These are phyloP conservation scores for Melanomma pulvis-pyrius DNA, from an alignment of 495 filamentous ascomycete genomes.

Conservation along the genomic window DNA sequence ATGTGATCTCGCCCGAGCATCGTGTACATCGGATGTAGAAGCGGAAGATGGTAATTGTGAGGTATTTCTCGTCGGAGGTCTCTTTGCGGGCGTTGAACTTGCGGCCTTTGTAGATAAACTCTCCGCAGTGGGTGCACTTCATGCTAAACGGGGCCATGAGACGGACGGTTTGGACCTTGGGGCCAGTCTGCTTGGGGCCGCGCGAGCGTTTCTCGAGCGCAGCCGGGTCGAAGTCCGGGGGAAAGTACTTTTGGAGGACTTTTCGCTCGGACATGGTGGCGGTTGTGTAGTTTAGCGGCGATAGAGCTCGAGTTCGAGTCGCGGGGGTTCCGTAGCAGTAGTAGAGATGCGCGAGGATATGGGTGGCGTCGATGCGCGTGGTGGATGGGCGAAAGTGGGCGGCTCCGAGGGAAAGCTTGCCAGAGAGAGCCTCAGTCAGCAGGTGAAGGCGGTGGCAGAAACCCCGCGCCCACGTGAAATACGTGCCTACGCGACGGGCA, in stretches of 20 bases:
- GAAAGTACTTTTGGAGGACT: conserved; percentile 79
- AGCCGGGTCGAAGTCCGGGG: conserved; percentile 94
- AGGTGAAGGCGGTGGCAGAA: conserved; percentile 9
- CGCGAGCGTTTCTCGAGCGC: conserved; percentile 53
- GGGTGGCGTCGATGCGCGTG: background rate
- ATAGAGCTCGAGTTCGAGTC: too few relatives aligned
- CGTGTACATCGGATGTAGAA: conserved; percentile 96
- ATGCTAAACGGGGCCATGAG: conserved; percentile 97
- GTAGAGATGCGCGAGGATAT: background rate
- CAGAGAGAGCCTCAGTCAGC: background rate
- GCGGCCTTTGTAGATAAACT: conserved; percentile 95
- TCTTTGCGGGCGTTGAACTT: conserved; percentile 98
- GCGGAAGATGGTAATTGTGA: conserved; percentile 83
- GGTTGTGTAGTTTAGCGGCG: background rate
- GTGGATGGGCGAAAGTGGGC: too few relatives aligned
- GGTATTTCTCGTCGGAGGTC: conserved; percentile 88
- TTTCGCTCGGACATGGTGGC: conserved; percentile 88
- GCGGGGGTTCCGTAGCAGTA: background rate
- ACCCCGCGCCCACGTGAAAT: conserved; percentile 15
- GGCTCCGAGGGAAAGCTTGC: background rate
- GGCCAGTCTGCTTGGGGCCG: conserved; percentile 66
- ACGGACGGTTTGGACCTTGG: conserved; percentile 86
- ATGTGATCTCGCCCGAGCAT: conserved; percentile 87
- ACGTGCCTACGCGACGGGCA: conserved; percentile 13
- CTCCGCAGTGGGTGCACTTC: conserved; percentile 87